Base-by-base conservation (phyloP, 768 basidiomycete genomes). In the Obba rivulosa region DNA sequence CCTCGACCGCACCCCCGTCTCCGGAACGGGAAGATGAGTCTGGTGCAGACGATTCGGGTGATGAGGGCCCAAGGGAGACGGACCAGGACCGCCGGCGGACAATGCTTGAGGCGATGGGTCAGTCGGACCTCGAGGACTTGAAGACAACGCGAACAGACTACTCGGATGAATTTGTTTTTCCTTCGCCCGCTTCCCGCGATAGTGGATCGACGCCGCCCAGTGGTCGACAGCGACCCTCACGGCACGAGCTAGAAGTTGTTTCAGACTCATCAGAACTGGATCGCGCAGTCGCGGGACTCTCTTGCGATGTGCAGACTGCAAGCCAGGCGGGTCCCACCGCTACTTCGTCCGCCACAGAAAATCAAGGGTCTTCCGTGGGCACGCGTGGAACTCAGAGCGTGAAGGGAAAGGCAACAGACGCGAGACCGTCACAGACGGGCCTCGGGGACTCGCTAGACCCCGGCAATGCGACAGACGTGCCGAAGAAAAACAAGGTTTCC, bases 81-180 rank as follows among this genome's bases (percentile, higher is more conserved):
- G 74, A 75, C 49, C 45, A 55, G 35, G 74, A 75, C 46, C 75
- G 85, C 43, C 78, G 79, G 48, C 67, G 73, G 50, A 62, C 73
- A 0, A 66, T 87, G 53, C 61, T 79, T 28, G 71, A 72, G 28
- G 73, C 77, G 10, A 68, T 75, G 44, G 63, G 71, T 45, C 63
- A 69, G 34, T 63, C 65, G 16, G 76, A 77, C 46, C 56, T 78
- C 16, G 65, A 73, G 18, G 64, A 63, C 4, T 61, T 82, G 34
- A 76, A 67, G 31, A 58, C 66, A 34, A 62, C 69, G 5, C 73
- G 70, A 69, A 66, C 69, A 47, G 69, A 72, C 45, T 78, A 77
- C 47, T 66, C 74, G 35, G 61, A 71, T 5, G 79, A 80, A 44
- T 83, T 85, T 57, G 60, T 74, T 34, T 69, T 79, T 36, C 67